Percentiles rank a stretch among this genome's conserved stretches.
Evolutionary conservation across 257 asterid species (phyloP).

Genomic region (Mentha longifolia): DNA sequence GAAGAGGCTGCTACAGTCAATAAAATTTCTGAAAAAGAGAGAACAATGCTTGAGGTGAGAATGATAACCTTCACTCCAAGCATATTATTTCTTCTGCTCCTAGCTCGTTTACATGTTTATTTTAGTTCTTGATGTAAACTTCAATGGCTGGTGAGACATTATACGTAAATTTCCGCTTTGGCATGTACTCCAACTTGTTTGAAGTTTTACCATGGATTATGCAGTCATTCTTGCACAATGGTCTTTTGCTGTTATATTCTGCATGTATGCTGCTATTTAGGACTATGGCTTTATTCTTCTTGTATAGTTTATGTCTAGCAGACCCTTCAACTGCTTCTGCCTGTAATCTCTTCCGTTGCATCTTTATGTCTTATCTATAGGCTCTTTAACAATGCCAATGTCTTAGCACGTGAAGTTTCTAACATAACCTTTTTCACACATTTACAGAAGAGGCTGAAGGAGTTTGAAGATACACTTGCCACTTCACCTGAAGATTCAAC

Average conservation of each 20-base stretch:
- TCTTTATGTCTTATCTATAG: constrained; percentile 7
- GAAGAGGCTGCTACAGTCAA: constrained; percentile 51
- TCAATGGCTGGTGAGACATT: not conserved
- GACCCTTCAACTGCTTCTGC: constrained; percentile 12
- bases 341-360: constrained; percentile 2
- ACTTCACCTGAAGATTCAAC: constrained; percentile 69
- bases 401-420: constrained; percentile 22
- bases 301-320: constrained; percentile 8
- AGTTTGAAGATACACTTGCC: constrained; percentile 71
- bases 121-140: constrained; percentile 13
- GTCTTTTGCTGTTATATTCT: constrained; percentile 18
- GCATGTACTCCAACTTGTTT: constrained; percentile 3
- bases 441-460: constrained; percentile 77
- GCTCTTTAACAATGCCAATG: constrained; percentile 15
- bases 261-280: not conserved
- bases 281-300: constrained; percentile 22
- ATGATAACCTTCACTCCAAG: constrained; percentile 16
- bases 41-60: constrained; percentile 73
- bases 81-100: constrained; percentile 15
- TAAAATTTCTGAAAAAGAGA: constrained; percentile 65
- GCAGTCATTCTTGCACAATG: constrained; percentile 11
- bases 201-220: constrained; percentile 11
- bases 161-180: constrained; percentile 10
- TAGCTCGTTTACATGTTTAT: constrained; percentile 8
- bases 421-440: constrained; percentile 27